Base-by-base conservation (phyloP, 2,329 filamentous ascomycete species). In the Decorospora gaudefroyi region DNA sequence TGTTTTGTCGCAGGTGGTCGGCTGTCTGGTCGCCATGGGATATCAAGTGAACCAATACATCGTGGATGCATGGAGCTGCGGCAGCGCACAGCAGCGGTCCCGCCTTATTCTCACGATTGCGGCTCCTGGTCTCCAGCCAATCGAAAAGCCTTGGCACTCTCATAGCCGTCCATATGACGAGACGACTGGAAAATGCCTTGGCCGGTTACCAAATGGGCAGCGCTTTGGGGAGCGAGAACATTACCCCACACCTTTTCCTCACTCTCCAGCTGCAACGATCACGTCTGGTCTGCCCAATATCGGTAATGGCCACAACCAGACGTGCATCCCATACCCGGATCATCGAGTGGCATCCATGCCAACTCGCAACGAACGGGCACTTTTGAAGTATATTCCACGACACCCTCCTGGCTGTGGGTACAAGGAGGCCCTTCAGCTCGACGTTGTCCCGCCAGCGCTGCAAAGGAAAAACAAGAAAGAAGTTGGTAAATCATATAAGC, bases 101-200 rank as follows among this genome's bases (percentile, higher is more conserved):
- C 77, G 89, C 5, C 74, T 92, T 0, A 90, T 95, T 47, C 75
- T 93, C 1, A 74, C 79, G 2, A 86, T 90, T 49, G 81, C 87
- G 1, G 86, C 86, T 0, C 86, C 88, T 0, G 85, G 83, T 0
- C 69, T 81, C 3, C 67, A 63, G 1, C 78, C 86, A 0, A 80
- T 87, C 0, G 62, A 70, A 0, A 71, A 75, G 2, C 87, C 86
- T 0, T 51, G 67, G 0, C 74, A 80, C 0, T 87, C 86, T 0
- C 87, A 92, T 60, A 79, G 79, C 0, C 82, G 86, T 43, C 81
- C 81, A 0, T 45, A 41, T 6, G 51, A 68, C 0, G 55, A 56
- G 0, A 63, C 68, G 0, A 48, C 18, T 3, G 56, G 53, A 0
- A 57, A 64, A 3, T 70, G 69, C 1, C 67, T 90, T 0, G 87